Evolutionary conservation across 2,329 filamentous ascomycete species (phyloP), one percentile per base, ranked within the genome.

Genomic region (Fusarium brevicatenulatum): DNA sequence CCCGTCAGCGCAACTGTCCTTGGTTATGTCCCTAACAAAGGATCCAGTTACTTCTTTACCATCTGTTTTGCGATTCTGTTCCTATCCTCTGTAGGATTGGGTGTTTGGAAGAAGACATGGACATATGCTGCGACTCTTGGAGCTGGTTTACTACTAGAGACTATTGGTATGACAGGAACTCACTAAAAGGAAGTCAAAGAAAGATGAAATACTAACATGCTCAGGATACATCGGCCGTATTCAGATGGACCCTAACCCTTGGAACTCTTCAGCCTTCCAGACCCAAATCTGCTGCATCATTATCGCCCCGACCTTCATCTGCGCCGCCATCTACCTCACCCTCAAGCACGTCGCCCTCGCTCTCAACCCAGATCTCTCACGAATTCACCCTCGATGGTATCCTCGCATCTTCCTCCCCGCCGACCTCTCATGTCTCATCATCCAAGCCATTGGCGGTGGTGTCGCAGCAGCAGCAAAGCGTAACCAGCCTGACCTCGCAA

Each of bases 311-410:
- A 89, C 89, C 36, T 85, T 91, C 66, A 83, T 91, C 80, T 90
- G 89, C 80, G 88, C 89, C 71, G 86, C 85, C 76, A 87, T 91
- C 79, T 92, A 91, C 82, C 86, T 92, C 32, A 90, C 88, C 7
- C 86, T 91, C 66, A 90, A 90, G 79, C 89, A 91, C 82, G 80
- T 89, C 72, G 84, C 86, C 65, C 80, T 88, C 39, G 80, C 84
- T 52, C 82, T 89, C 68, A 83, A 82, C 79, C 84, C 87, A 13
- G 47, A 73, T 42, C 82, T 88, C 59, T 89, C 87, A n/a, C 85
- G 86, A 70, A 75, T 90, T 63, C 82, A 82, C 7, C 85, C 88
- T 23, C 80, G 79, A n/a, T 83, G 84, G 73, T 90, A 88, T 78
- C 88, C 88, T 8, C 83, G 85, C 75, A 81, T 90, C 80, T 90